phyloP scores from a whole-genome alignment of 2,329 filamentous ascomycete species.

The Didymella keratinophila region DNA sequence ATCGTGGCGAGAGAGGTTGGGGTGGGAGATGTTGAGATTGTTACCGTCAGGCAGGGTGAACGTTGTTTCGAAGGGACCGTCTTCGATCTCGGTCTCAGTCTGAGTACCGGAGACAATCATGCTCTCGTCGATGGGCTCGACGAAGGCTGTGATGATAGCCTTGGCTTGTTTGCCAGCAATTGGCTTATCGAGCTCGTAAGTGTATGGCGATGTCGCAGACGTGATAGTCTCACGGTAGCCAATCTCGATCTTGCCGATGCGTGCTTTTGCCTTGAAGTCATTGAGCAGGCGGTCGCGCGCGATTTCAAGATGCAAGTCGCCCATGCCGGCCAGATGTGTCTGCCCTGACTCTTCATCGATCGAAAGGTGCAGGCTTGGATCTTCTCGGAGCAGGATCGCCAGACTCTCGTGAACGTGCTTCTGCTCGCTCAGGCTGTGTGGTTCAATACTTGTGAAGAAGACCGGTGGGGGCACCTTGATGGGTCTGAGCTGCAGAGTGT shows the following conservation, averaged over 20 bases:
- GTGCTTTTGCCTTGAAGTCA: conserved; percentile 85
- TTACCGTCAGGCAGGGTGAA: conserved; percentile 69
- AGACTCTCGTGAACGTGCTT: conserved; percentile 80
- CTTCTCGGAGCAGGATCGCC: conserved; percentile 82
- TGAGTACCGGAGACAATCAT: conserved; percentile 34
- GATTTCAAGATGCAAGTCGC: conserved; percentile 93
- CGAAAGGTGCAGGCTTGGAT: conserved; percentile 86
- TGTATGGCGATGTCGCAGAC: conserved; percentile 63
- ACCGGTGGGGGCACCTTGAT: conserved; percentile 92
- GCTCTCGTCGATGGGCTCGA: conserved; percentile 65
- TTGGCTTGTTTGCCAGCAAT: conserved; percentile 82
- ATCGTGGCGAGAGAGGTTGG: conserved; percentile 55
- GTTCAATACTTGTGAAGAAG: conserved; percentile 94
- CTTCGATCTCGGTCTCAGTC: conserved; percentile 31
- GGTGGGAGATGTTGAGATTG: conserved; percentile 65
- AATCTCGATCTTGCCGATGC: conserved; percentile 90
- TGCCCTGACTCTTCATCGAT: conserved; percentile 90
- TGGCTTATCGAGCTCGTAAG: conserved; percentile 75
- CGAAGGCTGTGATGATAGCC: conserved; percentile 73
- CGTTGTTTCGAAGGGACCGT: conserved; percentile 40
- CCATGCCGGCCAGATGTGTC: conserved; percentile 94
- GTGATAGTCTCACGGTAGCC: conserved; percentile 89
- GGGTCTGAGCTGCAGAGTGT: conserved; percentile 81
- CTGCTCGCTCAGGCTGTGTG: conserved; percentile 76
- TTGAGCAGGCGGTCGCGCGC: conserved; percentile 86